A percentile compares a stretch with the other conserved stretches of the same genome.
Evolutionary conservation across 2,329 filamentous ascomycete genomes (phyloP).

Genomic region (Pseudogymnoascus sp.): DNA sequence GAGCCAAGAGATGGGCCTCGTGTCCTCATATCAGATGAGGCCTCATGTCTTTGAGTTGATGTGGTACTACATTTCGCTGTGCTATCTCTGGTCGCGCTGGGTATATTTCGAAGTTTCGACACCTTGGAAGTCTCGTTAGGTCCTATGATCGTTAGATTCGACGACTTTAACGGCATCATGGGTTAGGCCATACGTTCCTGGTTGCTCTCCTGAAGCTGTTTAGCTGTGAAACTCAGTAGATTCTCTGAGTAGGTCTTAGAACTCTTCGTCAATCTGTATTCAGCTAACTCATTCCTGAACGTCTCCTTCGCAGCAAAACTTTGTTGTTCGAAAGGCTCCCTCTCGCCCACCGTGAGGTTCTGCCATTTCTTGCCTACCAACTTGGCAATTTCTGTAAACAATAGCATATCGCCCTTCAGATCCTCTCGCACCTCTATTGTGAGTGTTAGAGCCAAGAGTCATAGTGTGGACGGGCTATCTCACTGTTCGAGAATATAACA

Average conservation of each 20-base stretch:
- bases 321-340: conserved; percentile 60
- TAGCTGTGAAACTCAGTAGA: neutral
- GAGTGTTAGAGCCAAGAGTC: conserved; percentile 17
- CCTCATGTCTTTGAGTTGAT: too few species aligned
- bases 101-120: neutral
- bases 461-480: conserved; percentile 27
- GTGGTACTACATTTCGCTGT: too few species aligned
- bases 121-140: neutral
- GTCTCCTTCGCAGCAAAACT: conserved; percentile 60
- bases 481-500: conserved; percentile 82
- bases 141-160: neutral
- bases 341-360: conserved; percentile 53
- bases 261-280: conserved; percentile 67
- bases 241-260: conserved; percentile 34
- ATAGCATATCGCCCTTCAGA: conserved; percentile 63
- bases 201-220: neutral
- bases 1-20: too few species aligned
- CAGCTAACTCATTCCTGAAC: conserved; percentile 59
- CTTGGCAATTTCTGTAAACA: conserved; percentile 74
- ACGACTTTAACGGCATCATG: neutral
- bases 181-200: neutral
- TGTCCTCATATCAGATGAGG: too few species aligned
- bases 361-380: conserved; percentile 74
- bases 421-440: conserved; percentile 62
- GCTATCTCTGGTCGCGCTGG: too few species aligned